phyloP scores from a whole-genome alignment of 768 basidiomycete genomes.

The Psilocybe cyanescens region DNA sequence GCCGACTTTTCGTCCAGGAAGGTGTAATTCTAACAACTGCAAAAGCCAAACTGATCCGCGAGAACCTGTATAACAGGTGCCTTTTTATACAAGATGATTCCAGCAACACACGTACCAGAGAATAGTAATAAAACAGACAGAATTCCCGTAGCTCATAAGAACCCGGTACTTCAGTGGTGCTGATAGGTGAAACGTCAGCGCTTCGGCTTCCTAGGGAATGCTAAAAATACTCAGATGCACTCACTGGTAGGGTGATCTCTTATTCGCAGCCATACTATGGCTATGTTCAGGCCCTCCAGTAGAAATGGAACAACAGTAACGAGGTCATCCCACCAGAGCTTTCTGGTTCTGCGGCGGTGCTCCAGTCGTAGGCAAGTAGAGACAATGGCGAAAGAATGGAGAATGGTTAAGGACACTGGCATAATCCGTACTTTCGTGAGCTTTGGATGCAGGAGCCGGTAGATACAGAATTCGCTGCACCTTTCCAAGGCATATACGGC shows the following conservation, averaged over 20 bases:
- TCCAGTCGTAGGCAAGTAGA: constrained; percentile 12
- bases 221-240: background rate
- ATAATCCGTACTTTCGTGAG: background rate
- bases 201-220: background rate
- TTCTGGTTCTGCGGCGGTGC: constrained; percentile 9
- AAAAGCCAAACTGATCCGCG: constrained; percentile 9
- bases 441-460: background rate
- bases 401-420: constrained; percentile 3
- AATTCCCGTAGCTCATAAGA: background rate
- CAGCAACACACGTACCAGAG: constrained; percentile 1
- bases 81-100: too few species aligned
- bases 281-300: constrained; percentile 6
- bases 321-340: constrained; percentile 23
- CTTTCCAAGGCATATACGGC: constrained; percentile 8
- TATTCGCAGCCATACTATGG: constrained; percentile 9
- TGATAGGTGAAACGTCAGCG: background rate
- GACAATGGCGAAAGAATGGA: constrained; percentile 8
- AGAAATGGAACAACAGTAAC: constrained; percentile 12
- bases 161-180: background rate
- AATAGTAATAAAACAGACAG: background rate
- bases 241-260: background rate
- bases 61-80: constrained; percentile 7
- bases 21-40: constrained; percentile 13
- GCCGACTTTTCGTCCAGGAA: background rate
- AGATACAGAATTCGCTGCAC: background rate